phyloP scores from a whole-genome alignment of 2,329 filamentous ascomycete genomes.

The Trichoderma asperellum region DNA sequence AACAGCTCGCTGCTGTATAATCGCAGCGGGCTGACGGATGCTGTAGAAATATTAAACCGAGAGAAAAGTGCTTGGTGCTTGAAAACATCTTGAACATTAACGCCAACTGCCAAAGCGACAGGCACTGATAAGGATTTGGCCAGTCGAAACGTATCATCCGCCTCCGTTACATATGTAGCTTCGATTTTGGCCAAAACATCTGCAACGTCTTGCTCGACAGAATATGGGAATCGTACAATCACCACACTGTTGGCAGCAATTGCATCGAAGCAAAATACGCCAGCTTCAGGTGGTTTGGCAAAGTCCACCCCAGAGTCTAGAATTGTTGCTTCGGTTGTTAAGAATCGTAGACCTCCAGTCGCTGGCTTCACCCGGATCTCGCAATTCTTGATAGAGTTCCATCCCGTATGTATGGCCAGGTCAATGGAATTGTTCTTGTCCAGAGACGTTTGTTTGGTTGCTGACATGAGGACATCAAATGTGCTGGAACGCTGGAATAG shows the following conservation, averaged over 20 bases:
- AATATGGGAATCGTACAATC: constrained; percentile 76
- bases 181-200: constrained; percentile 78
- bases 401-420: constrained; percentile 71
- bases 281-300: constrained; percentile 56
- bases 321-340: constrained; percentile 63
- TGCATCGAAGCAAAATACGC: constrained; percentile 55
- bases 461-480: constrained; percentile 68
- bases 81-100: constrained; percentile 97
- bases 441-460: constrained; percentile 74
- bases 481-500: constrained; percentile 72
- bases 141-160: constrained; percentile 52
- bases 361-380: constrained; percentile 66
- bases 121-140: constrained; percentile 63
- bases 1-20: constrained; percentile 72
- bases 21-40: constrained; percentile 72
- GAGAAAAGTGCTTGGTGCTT: constrained; percentile 82
- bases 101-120: constrained; percentile 80
- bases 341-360: constrained; percentile 66
- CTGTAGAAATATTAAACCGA: constrained; percentile 86
- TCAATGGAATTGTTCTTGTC: constrained; percentile 79
- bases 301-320: constrained; percentile 49
- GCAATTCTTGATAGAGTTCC: constrained; percentile 67
- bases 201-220: constrained; percentile 74
- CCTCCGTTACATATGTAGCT: constrained; percentile 69
- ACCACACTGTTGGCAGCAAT: constrained; percentile 53